These are phyloP conservation scores for Rhododendron simsii DNA, from an alignment of 148 eudicot species.

Conservation along the genomic window DNA sequence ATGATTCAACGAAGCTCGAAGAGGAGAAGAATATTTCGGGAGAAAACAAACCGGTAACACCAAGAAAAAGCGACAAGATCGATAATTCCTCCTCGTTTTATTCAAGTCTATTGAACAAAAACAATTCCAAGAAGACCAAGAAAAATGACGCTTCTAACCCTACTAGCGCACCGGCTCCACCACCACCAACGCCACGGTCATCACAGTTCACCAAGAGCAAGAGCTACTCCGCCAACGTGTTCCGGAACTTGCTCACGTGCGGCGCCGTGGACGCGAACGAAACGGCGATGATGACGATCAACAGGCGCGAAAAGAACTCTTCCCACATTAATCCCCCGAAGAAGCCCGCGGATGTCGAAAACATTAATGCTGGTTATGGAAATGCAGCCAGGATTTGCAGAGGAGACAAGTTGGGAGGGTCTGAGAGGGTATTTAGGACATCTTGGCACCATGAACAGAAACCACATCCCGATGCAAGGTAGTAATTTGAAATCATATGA, in stretches of 20 bases:
- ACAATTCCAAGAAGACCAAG: slow-evolving; percentile 17
- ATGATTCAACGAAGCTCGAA: slow-evolving; percentile 21
- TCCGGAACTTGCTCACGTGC: slow-evolving; percentile 35
- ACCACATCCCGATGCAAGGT: slow-evolving; percentile 28
- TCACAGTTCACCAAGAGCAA: slow-evolving; percentile 25
- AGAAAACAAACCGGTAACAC: background rate
- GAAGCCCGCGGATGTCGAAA: background rate
- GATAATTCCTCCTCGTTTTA: background rate
- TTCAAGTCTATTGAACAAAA: background rate
- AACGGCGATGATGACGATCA: slow-evolving; percentile 21
- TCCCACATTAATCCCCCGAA: background rate
- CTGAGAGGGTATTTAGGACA: slow-evolving; percentile 34
- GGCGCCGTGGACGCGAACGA: slow-evolving; percentile 39
- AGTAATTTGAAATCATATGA: background rate
- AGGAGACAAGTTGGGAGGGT: slow-evolving; percentile 33
- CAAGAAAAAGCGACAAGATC: background rate
- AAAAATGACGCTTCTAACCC: background rate
- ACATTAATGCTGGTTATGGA: background rate
- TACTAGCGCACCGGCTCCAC: background rate
- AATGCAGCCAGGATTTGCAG: slow-evolving; percentile 14
- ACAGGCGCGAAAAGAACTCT: slow-evolving; percentile 14
- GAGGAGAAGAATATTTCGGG: slow-evolving; percentile 2
- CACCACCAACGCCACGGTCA: slow-evolving; percentile 2
- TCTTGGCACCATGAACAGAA: slow-evolving; percentile 20
- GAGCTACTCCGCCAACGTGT: slow-evolving; percentile 21